Evolutionary conservation across 192 early-diverging fungal genomes (phyloP), one percentile per base, ranked within the genome.

Genomic region (Backusella luteola): DNA sequence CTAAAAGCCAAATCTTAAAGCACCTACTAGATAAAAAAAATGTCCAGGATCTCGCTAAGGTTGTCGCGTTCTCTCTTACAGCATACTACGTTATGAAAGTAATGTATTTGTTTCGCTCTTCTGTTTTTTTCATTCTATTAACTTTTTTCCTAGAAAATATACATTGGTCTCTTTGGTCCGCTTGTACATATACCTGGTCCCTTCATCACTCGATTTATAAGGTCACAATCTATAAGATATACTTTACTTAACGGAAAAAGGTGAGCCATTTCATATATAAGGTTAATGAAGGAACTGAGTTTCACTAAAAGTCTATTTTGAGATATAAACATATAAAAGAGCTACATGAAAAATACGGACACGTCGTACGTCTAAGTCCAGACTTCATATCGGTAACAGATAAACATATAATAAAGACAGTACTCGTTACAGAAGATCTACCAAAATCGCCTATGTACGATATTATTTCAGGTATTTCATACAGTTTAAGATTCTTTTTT

Each of bases 281-380:
- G 12, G 1, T 67, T 49, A 49, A 14, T 6, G 17, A 5, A n/a
- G 46, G 6, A 4, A 7, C 6, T 6, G 17, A 49, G 6, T n/a
- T 49, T 49, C 19, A 49, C 19, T 49, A 49, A 49, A 19, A 49
- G 6, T 0, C 0, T 63, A 29, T 44, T 42, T 70, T 70, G n/a
- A 79, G 73, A 34, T 75, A 34, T 63, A 26, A 71, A 23, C 36
- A 52, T 15, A 21, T 81, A 0, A 42, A 69, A 21, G 11, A 15
- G 0, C 59, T 80, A 21, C 85, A 87, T 19, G 53, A 52, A 9
- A 53, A 80, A 34, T 87, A 85, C 67, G 87, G 87, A 1, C 78
- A 63, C 6, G 68, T 86, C 41, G 84, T 85, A 11, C 76, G 83
- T 36, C n/a, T 84, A 26, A 74, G 69, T 3, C 74, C 84, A 3